Conservation (phyloP, 2,329 filamentous ascomycete genomes). For the Aschersonia sp. region DNA sequence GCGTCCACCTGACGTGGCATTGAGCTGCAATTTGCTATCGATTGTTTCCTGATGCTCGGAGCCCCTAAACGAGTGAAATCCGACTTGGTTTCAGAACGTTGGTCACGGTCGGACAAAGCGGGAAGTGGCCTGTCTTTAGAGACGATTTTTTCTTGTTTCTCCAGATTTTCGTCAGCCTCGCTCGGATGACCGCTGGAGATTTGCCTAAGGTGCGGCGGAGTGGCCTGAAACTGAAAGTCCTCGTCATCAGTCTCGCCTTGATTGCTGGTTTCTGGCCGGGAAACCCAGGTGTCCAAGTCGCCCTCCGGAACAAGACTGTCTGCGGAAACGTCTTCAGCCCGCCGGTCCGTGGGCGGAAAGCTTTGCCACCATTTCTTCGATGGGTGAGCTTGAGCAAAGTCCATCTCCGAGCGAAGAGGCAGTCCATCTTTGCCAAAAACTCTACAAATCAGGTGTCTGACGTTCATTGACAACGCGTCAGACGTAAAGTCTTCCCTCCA, state of each 20-base stretch:
- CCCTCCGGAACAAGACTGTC: no score
- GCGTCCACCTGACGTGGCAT: background rate
- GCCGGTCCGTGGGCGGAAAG: slow-evolving; percentile 18
- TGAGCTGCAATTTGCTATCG: background rate
- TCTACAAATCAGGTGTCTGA: slow-evolving; percentile 21
- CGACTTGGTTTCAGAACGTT: slow-evolving; percentile 6
- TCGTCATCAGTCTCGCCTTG: slow-evolving; percentile 16
- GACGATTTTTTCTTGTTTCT: slow-evolving; percentile 5
- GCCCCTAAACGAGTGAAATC: slow-evolving; percentile 1
- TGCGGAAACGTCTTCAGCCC: no score
- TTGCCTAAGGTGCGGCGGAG: slow-evolving; percentile 23
- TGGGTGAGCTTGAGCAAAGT: slow-evolving; percentile 15
- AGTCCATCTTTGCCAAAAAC: slow-evolving; percentile 26
- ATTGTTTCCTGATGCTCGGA: background rate
- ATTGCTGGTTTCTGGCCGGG: no score
- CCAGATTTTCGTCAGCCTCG: slow-evolving; percentile 1
- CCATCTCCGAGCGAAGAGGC: slow-evolving; percentile 12
- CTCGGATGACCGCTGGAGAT: slow-evolving; percentile 9
- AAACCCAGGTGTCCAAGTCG: no score
- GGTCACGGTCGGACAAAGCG: slow-evolving; percentile 5
- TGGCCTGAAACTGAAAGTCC: slow-evolving; percentile 36
- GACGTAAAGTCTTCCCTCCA: slow-evolving; percentile 20
- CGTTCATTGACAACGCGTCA: slow-evolving; percentile 14
- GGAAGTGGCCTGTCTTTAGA: slow-evolving; percentile 2
- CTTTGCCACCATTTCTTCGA: slow-evolving; percentile 36